phyloP scores from a whole-genome alignment of 176 grass and related monocot genomes.

The Carex pumila region DNA sequence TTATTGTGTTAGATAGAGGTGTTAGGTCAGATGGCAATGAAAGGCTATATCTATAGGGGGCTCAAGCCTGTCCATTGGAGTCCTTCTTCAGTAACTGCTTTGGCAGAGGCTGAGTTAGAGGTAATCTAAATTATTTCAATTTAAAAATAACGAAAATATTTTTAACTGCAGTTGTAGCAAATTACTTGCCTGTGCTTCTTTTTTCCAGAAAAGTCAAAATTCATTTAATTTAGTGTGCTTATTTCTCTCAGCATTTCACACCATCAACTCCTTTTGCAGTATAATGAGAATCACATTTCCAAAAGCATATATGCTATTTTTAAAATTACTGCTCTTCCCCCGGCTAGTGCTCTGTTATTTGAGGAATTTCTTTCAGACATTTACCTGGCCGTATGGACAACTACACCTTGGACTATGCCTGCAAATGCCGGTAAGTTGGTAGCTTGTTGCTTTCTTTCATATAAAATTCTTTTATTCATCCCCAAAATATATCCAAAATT shows the following conservation, averaged over 20 bases:
- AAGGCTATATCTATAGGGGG: conserved; percentile 92
- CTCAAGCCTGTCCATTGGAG: conserved; percentile 96
- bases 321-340: conserved; percentile 50
- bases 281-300: conserved; percentile 82
- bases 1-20: conserved; percentile 66
- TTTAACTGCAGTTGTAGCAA: neutral
- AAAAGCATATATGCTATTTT: conserved; percentile 95
- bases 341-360: conserved; percentile 40
- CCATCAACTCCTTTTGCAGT: conserved; percentile 46
- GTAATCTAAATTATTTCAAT: conserved; percentile 31
- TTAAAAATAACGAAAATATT: neutral
- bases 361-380: conserved; percentile 76
- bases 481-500: neutral
- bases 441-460: neutral
- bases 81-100: conserved; percentile 83
- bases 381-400: conserved; percentile 86
- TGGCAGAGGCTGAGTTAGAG: conserved; percentile 96
- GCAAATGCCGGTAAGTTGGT: conserved; percentile 91
- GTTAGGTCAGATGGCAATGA: conserved; percentile 89
- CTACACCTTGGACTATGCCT: conserved; percentile 97
- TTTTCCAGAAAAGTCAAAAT: conserved; percentile 11
- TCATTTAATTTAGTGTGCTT: neutral
- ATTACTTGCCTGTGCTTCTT: neutral
- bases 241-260: conserved; percentile 7
- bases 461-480: neutral